These are phyloP conservation scores for Fusarium caatingaense DNA, from an alignment of 2,329 filamentous ascomycete genomes.

Conservation along the genomic window DNA sequence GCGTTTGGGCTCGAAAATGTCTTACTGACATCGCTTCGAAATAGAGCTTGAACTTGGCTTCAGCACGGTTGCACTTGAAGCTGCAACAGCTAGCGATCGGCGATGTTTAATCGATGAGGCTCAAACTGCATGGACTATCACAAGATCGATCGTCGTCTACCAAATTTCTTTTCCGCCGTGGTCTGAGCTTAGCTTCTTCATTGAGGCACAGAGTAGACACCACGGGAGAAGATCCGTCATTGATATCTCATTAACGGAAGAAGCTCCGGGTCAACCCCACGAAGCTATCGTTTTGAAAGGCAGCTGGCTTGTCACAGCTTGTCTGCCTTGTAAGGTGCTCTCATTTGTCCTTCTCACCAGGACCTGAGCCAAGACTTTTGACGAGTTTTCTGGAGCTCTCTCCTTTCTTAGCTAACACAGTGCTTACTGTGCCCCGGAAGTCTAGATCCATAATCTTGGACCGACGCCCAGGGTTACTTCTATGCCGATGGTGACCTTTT, in stretches of 20 bases:
- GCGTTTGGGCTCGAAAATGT: conserved; percentile 15
- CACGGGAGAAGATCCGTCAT: conserved; percentile 14
- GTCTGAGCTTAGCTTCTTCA: conserved; percentile 7
- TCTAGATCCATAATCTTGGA: conserved; percentile 3
- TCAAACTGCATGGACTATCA: conserved; percentile 27
- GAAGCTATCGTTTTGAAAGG: conserved; percentile 6
- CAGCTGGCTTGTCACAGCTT: conserved; percentile 2
- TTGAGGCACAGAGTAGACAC: background rate
- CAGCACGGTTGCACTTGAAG: conserved; percentile 23
- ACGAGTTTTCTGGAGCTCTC: background rate
- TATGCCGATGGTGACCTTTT: conserved; percentile 36
- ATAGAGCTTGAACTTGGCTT: conserved; percentile 29
- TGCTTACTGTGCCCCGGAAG: conserved; percentile 13
- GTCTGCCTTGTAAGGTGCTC: conserved; percentile 5
- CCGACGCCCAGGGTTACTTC: conserved; percentile 23
- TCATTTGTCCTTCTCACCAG: conserved; percentile 20
- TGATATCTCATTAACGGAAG: conserved; percentile 17
- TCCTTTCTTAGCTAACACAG: conserved; percentile 17
- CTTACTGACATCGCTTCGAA: background rate
- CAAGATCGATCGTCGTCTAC: conserved; percentile 31
- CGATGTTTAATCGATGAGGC: conserved; percentile 30
- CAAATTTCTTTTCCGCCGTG: conserved; percentile 10
- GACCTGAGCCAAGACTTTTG: conserved; percentile 17
- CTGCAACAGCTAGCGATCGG: conserved; percentile 17
- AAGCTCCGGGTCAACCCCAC: conserved; percentile 14